Evolutionary conservation across 176 grass and related monocot genomes (phyloP), one percentile per base, ranked within the genome.

Genomic region (Triticum monococcum): DNA sequence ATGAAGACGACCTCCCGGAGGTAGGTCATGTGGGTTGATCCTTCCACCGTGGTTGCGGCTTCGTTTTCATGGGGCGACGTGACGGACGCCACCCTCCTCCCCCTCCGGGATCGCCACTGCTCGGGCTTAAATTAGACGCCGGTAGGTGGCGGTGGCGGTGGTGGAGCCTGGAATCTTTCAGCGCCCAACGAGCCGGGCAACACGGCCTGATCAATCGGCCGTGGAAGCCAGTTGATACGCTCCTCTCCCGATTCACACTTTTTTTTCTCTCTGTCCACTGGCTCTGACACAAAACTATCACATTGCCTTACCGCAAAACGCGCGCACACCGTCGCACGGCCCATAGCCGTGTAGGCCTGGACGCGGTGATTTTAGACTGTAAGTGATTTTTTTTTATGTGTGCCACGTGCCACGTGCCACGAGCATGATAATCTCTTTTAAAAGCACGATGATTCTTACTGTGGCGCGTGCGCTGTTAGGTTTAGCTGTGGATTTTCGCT

Each of bases 11-110:
- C 66, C 25, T 48, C 35, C 22, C 8, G 43, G 43, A 57, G 20
- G 25, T 43, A 79, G 7, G 20, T n/a, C 85, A 84, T 79, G 80
- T 87, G 89, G 22, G 9, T 79, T 68, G 75, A 84, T 87, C 83
- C 85, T 79, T 84, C 26, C 36, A n/a, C 28, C 16, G 46, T 73
- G 64, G 32, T 64, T 32, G 57, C n/a, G 0, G 1, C 80, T n/a
- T 87, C 45, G 45, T 26, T 91, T 87, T 87, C 85, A 9, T 68
- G 7, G 43, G 43, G 8, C 64, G 57, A 46, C 68, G 46, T 75
- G 81, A 45, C 68, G 45, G 81, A 45, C 68, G 45, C 26, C 26
- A 37, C 46, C 2, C 33, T 52, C 31, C 12, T 52, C 2, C 33
- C 38, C 31, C 12, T 52, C 31, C 9, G 12, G 28, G 60, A 31